Evolutionary conservation across 805 yeast species (phyloP).

Genomic region (Metschnikowia lochheadii): DNA sequence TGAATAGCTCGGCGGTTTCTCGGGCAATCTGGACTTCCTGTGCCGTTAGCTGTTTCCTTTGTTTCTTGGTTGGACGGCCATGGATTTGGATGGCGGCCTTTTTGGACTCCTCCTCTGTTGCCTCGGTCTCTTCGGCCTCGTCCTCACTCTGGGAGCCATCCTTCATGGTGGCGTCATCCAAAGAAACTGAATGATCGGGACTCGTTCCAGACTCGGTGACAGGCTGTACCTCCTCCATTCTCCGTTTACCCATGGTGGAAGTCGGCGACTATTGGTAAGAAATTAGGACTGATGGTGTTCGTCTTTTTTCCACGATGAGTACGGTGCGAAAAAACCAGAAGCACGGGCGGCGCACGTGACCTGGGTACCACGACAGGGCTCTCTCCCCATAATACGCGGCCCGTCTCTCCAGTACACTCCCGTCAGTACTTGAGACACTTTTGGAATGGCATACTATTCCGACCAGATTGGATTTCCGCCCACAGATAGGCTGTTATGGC

Average conservation of each 20-base stretch:
- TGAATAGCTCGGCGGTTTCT: conserved; percentile 91
- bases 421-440: neutral
- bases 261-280: neutral
- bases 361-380: neutral
- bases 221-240: conserved; percentile 2
- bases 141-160: conserved; percentile 6
- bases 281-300: neutral
- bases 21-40: conserved; percentile 89
- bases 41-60: conserved; percentile 46
- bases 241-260: conserved; percentile 3
- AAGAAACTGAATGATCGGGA: neutral
- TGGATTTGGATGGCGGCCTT: conserved; percentile 4
- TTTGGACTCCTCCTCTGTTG: neutral
- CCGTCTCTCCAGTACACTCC: neutral
- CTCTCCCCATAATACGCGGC: neutral
- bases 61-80: conserved; percentile 31
- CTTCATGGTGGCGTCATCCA: neutral
- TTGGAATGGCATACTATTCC: conserved; percentile 43
- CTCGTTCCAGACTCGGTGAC: neutral
- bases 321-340: conserved; percentile 3
- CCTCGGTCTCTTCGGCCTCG: conserved; percentile 9
- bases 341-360: neutral
- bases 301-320: conserved; percentile 5
- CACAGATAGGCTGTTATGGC: conserved; percentile 74
- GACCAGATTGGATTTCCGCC: conserved; percentile 63